These are phyloP conservation scores for Tolypocladium paradoxum DNA, from an alignment of 2,329 filamentous ascomycete species.

Conservation along the genomic window DNA sequence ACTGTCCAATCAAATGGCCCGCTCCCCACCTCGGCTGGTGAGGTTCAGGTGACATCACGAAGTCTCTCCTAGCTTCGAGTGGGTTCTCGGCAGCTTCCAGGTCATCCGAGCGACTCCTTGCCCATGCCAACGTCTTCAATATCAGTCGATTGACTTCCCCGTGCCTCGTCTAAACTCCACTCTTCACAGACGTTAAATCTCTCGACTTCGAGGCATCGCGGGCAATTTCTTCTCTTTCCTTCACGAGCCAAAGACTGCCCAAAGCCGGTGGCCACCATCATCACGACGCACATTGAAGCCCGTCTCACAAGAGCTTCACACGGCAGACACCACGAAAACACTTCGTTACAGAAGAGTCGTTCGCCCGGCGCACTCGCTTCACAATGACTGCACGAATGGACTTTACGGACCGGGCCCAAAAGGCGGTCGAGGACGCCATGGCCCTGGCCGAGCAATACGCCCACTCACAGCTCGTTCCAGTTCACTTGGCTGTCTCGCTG, in stretches of 20 bases:
- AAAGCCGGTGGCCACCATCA: constrained; percentile 1
- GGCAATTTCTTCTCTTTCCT: neutral
- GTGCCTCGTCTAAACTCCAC: neutral
- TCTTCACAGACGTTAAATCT: neutral
- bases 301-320: neutral
- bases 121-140: neutral
- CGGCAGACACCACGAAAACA: neutral
- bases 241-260: neutral
- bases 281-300: neutral
- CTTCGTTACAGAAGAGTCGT: neutral
- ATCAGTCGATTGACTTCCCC: neutral
- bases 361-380: constrained; percentile 2
- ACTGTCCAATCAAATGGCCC: constrained; percentile 9
- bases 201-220: neutral
- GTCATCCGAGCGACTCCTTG: constrained; percentile 7
- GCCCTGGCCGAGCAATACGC: constrained; percentile 78
- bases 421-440: constrained; percentile 83
- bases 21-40: constrained; percentile 9
- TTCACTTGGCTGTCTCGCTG: constrained; percentile 79
- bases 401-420: constrained; percentile 87
- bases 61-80: constrained; percentile 19
- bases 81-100: constrained; percentile 17
- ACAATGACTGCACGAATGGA: constrained; percentile 71
- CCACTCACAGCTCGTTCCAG: constrained; percentile 80
- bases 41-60: constrained; percentile 22